Evolutionary conservation across 257 asterid genomes (phyloP).

Genomic region (Solanum virginianum): DNA sequence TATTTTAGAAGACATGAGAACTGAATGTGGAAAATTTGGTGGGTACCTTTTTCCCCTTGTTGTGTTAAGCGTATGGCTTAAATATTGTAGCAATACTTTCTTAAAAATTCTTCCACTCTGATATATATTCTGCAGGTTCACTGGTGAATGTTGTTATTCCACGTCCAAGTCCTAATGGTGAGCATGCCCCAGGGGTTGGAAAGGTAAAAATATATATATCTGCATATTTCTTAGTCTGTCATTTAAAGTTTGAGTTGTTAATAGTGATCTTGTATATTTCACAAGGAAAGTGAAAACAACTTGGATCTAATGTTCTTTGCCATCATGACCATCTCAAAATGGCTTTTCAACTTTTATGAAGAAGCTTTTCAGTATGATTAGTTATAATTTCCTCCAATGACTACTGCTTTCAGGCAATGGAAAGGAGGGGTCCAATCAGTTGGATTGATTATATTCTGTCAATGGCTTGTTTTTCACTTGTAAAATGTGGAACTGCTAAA

Average conservation of each 20-base stretch:
- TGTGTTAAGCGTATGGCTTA: slow-evolving; percentile 2
- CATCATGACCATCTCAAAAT: not conserved
- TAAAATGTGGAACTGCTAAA: not conserved
- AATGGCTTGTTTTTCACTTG: not conserved
- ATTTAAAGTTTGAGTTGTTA: not conserved
- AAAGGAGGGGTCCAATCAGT: not conserved
- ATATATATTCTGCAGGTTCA: slow-evolving; percentile 37
- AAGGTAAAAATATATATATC: slow-evolving; percentile 40
- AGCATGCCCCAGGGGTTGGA: slow-evolving; percentile 74
- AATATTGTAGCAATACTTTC: slow-evolving; percentile 6
- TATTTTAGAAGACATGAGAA: slow-evolving; percentile 79
- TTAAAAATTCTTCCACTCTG: not conserved
- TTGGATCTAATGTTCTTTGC: not conserved
- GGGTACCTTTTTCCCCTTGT: not conserved
- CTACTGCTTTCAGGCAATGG: not conserved
- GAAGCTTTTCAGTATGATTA: not conserved
- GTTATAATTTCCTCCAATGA: not conserved
- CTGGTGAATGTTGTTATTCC: slow-evolving; percentile 75
- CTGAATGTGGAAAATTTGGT: slow-evolving; percentile 74
- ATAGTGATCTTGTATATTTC: not conserved
- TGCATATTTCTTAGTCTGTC: not conserved
- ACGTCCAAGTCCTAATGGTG: slow-evolving; percentile 66
- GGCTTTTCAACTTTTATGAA: not conserved
- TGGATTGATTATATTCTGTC: not conserved
- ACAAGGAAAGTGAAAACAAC: not conserved